A percentile compares a stretch with the other conserved stretches of the same genome.
phyloP scores from a whole-genome alignment of 257 asterid species.

The Solanum pinnatisectum region DNA sequence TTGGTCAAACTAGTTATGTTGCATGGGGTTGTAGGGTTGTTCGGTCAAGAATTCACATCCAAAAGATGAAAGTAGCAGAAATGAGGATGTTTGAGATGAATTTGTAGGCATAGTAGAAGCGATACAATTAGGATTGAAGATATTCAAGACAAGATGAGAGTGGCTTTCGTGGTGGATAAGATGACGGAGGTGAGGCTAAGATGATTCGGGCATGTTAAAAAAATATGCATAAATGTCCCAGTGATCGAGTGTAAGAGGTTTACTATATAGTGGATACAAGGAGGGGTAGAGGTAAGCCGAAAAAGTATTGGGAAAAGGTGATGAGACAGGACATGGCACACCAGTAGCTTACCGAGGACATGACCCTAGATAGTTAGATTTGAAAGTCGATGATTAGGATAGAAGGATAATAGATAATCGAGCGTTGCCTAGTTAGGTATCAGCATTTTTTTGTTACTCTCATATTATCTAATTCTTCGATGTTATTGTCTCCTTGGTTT shows the following conservation, averaged over 20 bases:
- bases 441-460: background rate
- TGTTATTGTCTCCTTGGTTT: background rate
- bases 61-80: background rate
- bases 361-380: background rate
- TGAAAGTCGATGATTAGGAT: background rate
- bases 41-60: background rate
- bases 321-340: background rate
- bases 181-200: background rate
- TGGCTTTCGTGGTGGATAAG: background rate
- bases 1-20: background rate
- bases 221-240: background rate
- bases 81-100: background rate
- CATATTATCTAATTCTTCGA: background rate
- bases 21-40: background rate
- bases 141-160: background rate
- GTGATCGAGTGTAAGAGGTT: background rate
- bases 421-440: background rate
- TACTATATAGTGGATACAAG: background rate
- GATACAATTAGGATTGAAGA: background rate
- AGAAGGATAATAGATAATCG: background rate
- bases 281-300: background rate
- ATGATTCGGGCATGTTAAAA: background rate
- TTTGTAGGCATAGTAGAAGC: background rate
- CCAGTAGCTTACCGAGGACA: background rate
- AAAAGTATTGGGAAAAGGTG: background rate